Evolutionary conservation across 2,329 filamentous ascomycete species (phyloP).

Genomic region (Talaromyces funiculosus): DNA sequence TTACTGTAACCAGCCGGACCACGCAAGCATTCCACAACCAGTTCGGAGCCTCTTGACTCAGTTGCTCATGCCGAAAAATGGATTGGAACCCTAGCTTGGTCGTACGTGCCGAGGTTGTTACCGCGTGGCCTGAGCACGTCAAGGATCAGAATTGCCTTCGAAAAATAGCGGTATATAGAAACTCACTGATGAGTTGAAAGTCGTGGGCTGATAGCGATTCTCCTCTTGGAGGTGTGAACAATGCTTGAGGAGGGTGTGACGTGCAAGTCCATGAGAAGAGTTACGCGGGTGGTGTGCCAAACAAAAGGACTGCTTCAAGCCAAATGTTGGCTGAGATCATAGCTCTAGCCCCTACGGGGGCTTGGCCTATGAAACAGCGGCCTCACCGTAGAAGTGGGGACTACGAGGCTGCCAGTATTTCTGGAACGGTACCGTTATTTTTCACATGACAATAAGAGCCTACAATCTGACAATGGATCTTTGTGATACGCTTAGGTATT

Average conservation of each 20-base stretch:
- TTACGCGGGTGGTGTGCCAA: not conserved
- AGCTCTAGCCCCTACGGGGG: slow-evolving; percentile 3
- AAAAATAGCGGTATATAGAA: not conserved
- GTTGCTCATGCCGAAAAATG: not conserved
- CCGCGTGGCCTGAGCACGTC: slow-evolving; percentile 1
- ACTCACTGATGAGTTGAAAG: not conserved
- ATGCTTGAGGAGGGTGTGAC: not conserved
- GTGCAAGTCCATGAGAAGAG: not conserved
- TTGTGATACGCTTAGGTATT: not conserved
- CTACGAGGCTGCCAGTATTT: not conserved
- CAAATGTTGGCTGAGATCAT: slow-evolving; percentile 15
- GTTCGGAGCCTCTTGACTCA: not conserved
- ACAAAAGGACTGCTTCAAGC: not conserved
- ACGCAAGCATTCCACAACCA: not conserved
- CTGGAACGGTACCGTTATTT: not conserved
- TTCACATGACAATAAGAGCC: not conserved
- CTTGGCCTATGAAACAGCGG: not conserved
- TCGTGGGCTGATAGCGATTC: not conserved
- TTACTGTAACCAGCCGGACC: not conserved
- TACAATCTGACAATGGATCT: not conserved
- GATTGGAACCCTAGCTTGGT: not conserved
- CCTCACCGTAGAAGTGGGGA: not conserved
- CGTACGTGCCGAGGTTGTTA: slow-evolving; percentile 7
- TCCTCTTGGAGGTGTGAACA: not conserved
- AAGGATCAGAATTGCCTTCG: not conserved